phyloP scores from a whole-genome alignment of 2,329 filamentous ascomycete species.

The Fusarium veterinarium region DNA sequence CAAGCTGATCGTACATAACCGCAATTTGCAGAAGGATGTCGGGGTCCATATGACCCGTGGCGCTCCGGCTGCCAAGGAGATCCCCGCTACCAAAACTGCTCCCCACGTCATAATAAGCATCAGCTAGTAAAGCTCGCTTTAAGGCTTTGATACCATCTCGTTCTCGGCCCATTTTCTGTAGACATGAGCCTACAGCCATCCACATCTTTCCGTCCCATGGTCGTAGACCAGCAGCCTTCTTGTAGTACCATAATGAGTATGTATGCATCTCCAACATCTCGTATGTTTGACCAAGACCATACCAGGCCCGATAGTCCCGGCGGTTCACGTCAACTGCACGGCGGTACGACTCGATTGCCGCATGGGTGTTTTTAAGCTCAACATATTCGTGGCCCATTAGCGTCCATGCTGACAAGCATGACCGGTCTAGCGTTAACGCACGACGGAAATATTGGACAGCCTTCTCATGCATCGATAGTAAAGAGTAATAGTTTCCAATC shows the following conservation, averaged over 20 bases:
- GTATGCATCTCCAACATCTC: conserved; percentile 98
- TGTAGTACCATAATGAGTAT: conserved; percentile 97
- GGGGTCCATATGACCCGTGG: conserved; percentile 78
- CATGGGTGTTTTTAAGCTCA: conserved; percentile 98
- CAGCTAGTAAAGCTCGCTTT: conserved; percentile 89
- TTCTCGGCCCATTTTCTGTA: conserved; percentile 87
- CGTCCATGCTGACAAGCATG: conserved; percentile 95
- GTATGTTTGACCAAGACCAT: conserved; percentile 95
- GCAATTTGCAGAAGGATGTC: conserved; percentile 93
- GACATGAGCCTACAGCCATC: conserved; percentile 93
- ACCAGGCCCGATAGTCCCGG: conserved; percentile 97
- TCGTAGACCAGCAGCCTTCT: conserved; percentile 90
- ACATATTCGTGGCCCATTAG: conserved; percentile 99
- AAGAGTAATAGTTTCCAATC: conserved; percentile 95
- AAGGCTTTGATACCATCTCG: conserved; percentile 95
- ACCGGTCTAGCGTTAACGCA: conserved; percentile 88
- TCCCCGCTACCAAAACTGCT: conserved; percentile 65
- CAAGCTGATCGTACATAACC: conserved; percentile 83
- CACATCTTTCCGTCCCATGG: conserved; percentile 99
- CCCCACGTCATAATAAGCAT: conserved; percentile 81
- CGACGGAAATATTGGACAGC: conserved; percentile 97
- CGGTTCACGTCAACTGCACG: conserved; percentile 95
- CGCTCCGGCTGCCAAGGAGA: conserved; percentile 60
- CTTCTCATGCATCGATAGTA: conserved; percentile 96
- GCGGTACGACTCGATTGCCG: conserved; percentile 95